Evolutionary conservation across 345 rosid genomes (phyloP).

Genomic region (Boechera stricta): DNA sequence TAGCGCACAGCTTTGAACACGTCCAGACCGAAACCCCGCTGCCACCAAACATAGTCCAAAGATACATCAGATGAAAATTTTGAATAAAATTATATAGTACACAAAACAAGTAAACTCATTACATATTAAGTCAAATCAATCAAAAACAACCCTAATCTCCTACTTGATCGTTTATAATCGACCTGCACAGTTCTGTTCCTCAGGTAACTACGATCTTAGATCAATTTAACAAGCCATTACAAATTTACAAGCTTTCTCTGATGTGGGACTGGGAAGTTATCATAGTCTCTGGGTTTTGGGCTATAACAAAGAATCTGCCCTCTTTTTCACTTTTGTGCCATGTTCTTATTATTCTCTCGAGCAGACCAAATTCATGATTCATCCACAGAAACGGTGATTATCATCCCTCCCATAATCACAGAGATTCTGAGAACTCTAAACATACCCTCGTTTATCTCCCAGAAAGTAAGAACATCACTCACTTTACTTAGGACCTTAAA

Average conservation of each 20-base stretch:
- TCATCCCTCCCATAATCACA: not conserved
- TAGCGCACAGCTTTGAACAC: constrained; percentile 81
- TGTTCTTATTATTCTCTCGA: not conserved
- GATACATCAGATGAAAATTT: not conserved
- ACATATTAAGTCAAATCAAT: not conserved
- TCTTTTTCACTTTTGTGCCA: not conserved
- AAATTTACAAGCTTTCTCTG: constrained; percentile 17
- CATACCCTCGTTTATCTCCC: not conserved
- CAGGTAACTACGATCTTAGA: constrained; percentile 5
- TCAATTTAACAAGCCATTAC: constrained; percentile 1
- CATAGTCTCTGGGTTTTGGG: not conserved
- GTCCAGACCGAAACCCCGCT: constrained; percentile 65
- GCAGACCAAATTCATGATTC: not conserved
- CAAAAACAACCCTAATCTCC: not conserved
- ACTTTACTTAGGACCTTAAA: not conserved
- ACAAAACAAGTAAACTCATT: constrained; percentile 3
- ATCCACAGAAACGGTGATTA: not conserved
- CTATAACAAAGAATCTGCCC: constrained; percentile 3
- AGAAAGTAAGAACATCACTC: constrained; percentile 7
- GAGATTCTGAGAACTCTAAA: not conserved
- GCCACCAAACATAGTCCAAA: constrained; percentile 48
- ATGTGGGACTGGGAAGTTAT: not conserved
- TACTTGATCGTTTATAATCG: not conserved
- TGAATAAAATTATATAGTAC: not conserved
- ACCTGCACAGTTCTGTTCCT: not conserved